phyloP scores from a whole-genome alignment of 495 filamentous ascomycete species.

The Talaromyces ruber region DNA sequence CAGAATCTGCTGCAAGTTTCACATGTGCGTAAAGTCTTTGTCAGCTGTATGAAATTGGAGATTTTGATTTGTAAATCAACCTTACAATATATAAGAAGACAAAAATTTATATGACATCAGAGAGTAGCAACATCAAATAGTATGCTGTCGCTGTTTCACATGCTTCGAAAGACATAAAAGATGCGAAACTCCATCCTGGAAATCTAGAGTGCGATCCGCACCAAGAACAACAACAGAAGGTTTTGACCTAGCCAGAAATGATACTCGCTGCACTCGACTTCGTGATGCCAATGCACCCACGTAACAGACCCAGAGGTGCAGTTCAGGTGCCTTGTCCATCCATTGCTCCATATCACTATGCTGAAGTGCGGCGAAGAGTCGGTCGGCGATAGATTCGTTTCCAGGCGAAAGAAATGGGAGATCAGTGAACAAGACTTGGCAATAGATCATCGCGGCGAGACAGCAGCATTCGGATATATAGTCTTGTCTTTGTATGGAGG shows the following conservation, averaged over 20 bases:
- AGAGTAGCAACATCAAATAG: not conserved
- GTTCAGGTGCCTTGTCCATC: conserved; percentile 1
- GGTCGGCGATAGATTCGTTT: not conserved
- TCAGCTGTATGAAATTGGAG: not conserved
- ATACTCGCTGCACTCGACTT: not conserved
- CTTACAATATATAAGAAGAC: not conserved
- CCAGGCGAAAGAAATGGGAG: not conserved
- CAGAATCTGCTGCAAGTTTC: not conserved
- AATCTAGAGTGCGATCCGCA: not conserved
- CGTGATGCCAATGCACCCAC: not conserved
- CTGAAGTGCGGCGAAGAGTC: not conserved
- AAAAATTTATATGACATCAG: not conserved
- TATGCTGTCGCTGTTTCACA: not conserved
- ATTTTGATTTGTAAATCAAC: not conserved
- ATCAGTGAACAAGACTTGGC: not conserved
- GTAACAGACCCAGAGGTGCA: not conserved
- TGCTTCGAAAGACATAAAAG: not conserved
- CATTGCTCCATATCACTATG: not conserved
- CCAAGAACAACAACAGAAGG: not conserved
- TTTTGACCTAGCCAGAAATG: not conserved
- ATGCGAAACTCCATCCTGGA: conserved; percentile 1
- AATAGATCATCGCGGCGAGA: conserved; percentile 2
- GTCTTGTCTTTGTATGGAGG: not conserved
- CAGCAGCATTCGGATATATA: conserved; percentile 3
- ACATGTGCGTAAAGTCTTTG: not conserved